Base-by-base conservation (phyloP, 2,329 filamentous ascomycete genomes). In the Penicillium griseofulvum region DNA sequence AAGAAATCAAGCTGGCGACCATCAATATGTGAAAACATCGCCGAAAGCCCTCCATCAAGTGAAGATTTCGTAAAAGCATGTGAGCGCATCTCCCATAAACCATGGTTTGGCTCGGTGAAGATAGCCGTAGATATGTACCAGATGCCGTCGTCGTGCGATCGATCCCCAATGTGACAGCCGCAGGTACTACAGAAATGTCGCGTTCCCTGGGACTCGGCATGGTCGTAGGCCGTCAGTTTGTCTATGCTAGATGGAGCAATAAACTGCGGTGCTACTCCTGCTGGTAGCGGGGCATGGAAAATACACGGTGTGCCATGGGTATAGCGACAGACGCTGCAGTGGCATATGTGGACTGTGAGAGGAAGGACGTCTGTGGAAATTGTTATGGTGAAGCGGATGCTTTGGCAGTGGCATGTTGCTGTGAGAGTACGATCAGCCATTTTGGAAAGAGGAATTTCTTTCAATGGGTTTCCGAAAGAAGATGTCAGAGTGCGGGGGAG, bases 121-220 rank as follows among this genome's bases (percentile, higher is more conserved):
- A 68, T 59, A 5, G 67, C 38, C 3, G 52, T 62, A 8, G 68
- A 68, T 9, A 70, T 54, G 1, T 57, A 51, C 65, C 65, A 70
- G 3, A 33, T 34, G 4, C 53, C 51, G 17, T 58, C 54, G 1
- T 45, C 52, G 7, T 42, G 46, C 43, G 42, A 22, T 16, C 17
- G 34, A 26, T 62, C 63, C 11, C 65, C 66, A 7, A 70, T 59
- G 10, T 74, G 72, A 24, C 73, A 74, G 11, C 78, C 78, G 54
- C 78, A 81, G 8, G 68, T 77, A 7, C 65, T 65, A 60, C 78
- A 81, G 58, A 76, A 76, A 56, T 73, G 75, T 5, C 69, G 59
- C 24, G 60, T 71, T 14, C 70, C 61, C 5, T 58, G 54, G 4
- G 58, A 55, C 5, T 66, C 55, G 0, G 72, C 68, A 36, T 70